Evolutionary conservation across 2,329 filamentous ascomycete species (phyloP).

Genomic region (Pseudogymnoascus sp.): DNA sequence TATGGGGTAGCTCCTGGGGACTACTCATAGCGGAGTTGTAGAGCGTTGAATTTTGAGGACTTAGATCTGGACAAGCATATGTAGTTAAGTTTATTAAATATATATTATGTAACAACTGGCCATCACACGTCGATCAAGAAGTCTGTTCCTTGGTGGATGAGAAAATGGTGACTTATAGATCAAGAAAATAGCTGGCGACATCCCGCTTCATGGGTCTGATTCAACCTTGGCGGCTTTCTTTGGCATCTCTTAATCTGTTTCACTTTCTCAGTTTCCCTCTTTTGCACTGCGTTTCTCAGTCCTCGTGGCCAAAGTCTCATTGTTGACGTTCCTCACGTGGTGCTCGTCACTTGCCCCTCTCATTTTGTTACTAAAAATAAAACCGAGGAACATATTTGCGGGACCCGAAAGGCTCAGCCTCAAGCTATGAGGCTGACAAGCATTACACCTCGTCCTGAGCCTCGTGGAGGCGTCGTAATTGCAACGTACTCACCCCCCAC

Average conservation of each 20-base stretch:
- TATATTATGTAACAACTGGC: not conserved
- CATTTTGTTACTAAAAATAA: constrained; percentile 6
- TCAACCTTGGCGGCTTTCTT: not conserved
- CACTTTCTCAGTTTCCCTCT: not conserved
- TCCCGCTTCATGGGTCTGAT: not conserved
- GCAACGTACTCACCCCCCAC: constrained; percentile 3
- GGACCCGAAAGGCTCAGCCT: not conserved
- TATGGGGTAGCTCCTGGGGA: not conserved
- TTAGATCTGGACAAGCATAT: not conserved
- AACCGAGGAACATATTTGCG: not conserved
- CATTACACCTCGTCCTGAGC: not conserved
- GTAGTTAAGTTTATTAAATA: constrained; percentile 1
- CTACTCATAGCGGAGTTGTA: not conserved
- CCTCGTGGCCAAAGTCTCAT: not conserved
- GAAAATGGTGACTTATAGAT: not conserved
- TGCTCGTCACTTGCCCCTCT: not conserved
- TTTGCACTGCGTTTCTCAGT: not conserved
- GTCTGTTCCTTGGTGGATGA: not conserved
- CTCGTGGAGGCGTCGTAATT: constrained; percentile 3
- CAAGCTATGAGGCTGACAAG: constrained; percentile 1
- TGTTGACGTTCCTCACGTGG: not conserved
- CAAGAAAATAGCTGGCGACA: not conserved
- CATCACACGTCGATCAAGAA: not conserved
- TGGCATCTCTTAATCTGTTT: not conserved
- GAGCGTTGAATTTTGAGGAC: not conserved